Evolutionary conservation across 2,329 filamentous ascomycete species (phyloP).

Genomic region (Pseudopyrenochaeta lycopersici): DNA sequence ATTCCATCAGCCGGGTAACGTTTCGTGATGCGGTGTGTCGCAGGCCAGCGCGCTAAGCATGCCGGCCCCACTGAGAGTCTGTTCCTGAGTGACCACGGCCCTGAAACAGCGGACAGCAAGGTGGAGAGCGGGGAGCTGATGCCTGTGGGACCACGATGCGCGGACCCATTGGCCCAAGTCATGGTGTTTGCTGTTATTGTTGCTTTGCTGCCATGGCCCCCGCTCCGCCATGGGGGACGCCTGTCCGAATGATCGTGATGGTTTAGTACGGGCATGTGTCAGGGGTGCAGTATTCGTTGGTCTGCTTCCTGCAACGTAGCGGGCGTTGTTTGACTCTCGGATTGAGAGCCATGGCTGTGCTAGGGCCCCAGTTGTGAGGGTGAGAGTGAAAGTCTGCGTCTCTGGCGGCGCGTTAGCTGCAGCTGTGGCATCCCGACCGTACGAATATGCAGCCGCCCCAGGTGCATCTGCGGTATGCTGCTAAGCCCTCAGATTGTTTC

Average conservation of each 20-base stretch:
- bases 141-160: constrained; percentile 24
- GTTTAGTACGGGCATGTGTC: not conserved
- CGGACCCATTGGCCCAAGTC: constrained; percentile 21
- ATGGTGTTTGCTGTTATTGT: constrained; percentile 8
- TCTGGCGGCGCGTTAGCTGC: constrained; percentile 17
- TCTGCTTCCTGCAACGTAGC: not conserved
- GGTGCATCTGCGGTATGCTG: constrained; percentile 18
- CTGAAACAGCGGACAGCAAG: constrained; percentile 38
- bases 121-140: constrained; percentile 25
- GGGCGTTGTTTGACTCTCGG: constrained; percentile 20
- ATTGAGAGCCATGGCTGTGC: constrained; percentile 18
- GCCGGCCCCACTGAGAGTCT: constrained; percentile 17
- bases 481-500: constrained; percentile 14
- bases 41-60: constrained; percentile 18
- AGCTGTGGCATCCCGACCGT: constrained; percentile 25
- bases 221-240: not conserved
- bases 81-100: constrained; percentile 20
- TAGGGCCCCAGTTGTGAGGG: constrained; percentile 18
- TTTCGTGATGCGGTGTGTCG: constrained; percentile 33
- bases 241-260: not conserved
- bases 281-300: not conserved
- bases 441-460: constrained; percentile 30
- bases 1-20: constrained; percentile 16
- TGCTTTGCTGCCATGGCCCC: not conserved
- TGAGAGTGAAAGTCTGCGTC: constrained; percentile 14